Evolutionary conservation across 371 early-diverging fungal genomes (phyloP).

Genomic region (Mortierella sp.): DNA sequence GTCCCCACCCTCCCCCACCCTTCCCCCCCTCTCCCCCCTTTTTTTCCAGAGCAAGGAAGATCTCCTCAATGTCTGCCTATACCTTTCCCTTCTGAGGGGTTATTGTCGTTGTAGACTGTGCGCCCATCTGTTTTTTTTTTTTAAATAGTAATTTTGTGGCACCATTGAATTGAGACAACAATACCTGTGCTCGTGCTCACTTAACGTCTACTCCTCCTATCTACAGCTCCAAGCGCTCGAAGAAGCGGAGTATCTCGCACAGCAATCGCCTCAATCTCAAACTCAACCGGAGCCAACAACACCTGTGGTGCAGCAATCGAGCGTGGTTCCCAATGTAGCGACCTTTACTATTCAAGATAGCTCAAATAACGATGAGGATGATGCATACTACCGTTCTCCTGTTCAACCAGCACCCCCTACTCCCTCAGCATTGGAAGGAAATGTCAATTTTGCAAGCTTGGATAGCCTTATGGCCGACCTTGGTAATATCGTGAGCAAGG

Average conservation of each 20-base stretch:
- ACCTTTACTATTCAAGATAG: conserved; percentile 54
- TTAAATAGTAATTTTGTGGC: neutral
- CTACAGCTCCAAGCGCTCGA: conserved; percentile 45
- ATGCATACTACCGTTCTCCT: conserved; percentile 45
- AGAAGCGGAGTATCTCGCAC: conserved; percentile 36
- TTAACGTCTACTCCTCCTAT: too few relatives aligned
- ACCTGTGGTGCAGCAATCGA: conserved; percentile 48
- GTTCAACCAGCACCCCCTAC: conserved; percentile 34
- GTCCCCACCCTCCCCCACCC: too few relatives aligned
- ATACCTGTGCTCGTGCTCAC: neutral
- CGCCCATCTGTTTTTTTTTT: conserved; percentile 4
- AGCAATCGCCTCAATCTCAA: conserved; percentile 11
- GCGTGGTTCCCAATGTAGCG: conserved; percentile 48
- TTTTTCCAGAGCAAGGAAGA: too few relatives aligned
- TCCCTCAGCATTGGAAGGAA: conserved; percentile 49
- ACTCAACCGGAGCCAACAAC: conserved; percentile 23
- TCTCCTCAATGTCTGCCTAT: too few relatives aligned
- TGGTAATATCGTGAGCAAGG: conserved; percentile 74
- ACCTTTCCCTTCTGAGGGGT: too few relatives aligned
- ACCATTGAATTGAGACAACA: neutral
- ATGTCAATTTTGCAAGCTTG: conserved; percentile 70
- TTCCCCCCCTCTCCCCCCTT: too few relatives aligned
- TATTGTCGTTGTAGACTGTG: neutral
- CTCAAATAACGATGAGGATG: conserved; percentile 41
- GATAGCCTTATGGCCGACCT: conserved; percentile 90